Evolutionary conservation across 2,329 filamentous ascomycete species (phyloP).

Genomic region (Penicillium italicum): DNA sequence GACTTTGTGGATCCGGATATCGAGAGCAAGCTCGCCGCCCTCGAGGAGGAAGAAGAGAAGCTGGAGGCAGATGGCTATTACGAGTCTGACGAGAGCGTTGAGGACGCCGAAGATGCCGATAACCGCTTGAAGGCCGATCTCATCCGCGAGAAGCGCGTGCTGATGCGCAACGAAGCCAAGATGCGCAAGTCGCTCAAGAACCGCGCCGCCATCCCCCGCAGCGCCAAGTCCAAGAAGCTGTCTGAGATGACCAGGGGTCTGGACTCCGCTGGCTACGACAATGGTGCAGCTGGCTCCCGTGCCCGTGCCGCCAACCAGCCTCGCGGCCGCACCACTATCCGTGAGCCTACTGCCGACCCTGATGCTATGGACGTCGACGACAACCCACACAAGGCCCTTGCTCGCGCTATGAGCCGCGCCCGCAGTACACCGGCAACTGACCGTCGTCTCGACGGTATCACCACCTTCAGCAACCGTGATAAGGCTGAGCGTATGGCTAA

Average conservation of each 20-base stretch:
- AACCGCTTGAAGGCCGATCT: slow-evolving; percentile 87
- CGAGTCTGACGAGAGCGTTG: slow-evolving; percentile 75
- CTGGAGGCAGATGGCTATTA: slow-evolving; percentile 92
- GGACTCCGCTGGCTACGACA: slow-evolving; percentile 80
- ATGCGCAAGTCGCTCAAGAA: slow-evolving; percentile 98
- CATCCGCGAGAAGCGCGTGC: slow-evolving; percentile 88
- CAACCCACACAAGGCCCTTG: slow-evolving; percentile 47
- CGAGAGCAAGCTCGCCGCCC: slow-evolving; percentile 80
- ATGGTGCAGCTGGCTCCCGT: slow-evolving; percentile 67
- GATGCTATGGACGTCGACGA: slow-evolving; percentile 64
- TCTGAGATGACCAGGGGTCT: slow-evolving; percentile 84
- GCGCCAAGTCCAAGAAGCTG: slow-evolving; percentile 73
- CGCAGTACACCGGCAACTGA: slow-evolving; percentile 52
- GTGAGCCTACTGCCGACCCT: slow-evolving; percentile 62
- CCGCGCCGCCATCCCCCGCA: slow-evolving; percentile 85
- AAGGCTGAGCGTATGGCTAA: slow-evolving; percentile 87
- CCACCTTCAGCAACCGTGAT: slow-evolving; percentile 60
- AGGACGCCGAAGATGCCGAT: slow-evolving; percentile 85
- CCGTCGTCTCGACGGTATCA: slow-evolving; percentile 54
- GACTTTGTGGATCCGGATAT: slow-evolving; percentile 98
- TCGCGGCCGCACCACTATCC: slow-evolving; percentile 65
- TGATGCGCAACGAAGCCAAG: slow-evolving; percentile 90
- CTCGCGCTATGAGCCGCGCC: slow-evolving; percentile 70
- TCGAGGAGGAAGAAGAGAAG: slow-evolving; percentile 94
- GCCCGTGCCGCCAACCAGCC: slow-evolving; percentile 54